Base-by-base conservation (phyloP, 2,329 filamentous ascomycete genomes). In the Tympanopsis confertula region DNA sequence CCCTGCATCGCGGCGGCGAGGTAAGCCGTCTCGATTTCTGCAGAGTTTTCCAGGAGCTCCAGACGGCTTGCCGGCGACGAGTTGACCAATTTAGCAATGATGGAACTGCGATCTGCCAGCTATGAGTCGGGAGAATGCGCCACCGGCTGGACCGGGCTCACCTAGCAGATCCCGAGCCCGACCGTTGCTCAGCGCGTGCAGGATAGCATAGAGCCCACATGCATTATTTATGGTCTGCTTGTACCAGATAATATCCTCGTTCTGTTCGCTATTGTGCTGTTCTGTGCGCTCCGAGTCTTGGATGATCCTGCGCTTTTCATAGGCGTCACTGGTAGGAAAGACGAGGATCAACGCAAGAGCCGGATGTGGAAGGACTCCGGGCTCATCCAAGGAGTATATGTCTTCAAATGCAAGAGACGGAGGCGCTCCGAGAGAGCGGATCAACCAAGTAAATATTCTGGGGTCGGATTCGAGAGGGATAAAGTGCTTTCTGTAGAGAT, bases 221-320 rank as follows among this genome's bases (percentile, higher is more conserved):
- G 80, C 78, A 50, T 85, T 83, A 44, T 75, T 67, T 49, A 84
- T 84, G 0, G 78, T 84, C 50, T 84, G 78, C 49, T 74, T 78
- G 57, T 79, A 83, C 79, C 78, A 85, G n/a, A 81, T 55, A 0
- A 81, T 73, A n/a, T 72, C 66, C 43, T 83, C 78, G 2, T 55
- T 48, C 3, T 66, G 56, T 1, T 76, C 76, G 19, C 35, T 15
- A 19, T 37, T 2, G 42, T 38, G 24, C 35, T 35, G 41, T 50
- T 46, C 39, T 5, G 36, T n/a, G 0, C 36, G 35, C 2, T n/a
- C 22, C 13, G 33, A 35, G 7, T 50, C 47, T 4, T 42, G 37
- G 4, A 19, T 53, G 30, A 54, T 47, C 30, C 76, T 68, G 48
- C 69, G 69, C 5, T 36, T 61, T 55, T 82, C 74, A 57, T 81